Percentiles rank a stretch among this genome's conserved stretches.
These are phyloP conservation scores for Amanita polypyramis DNA, from an alignment of 768 basidiomycete genomes.

Conservation along the genomic window DNA sequence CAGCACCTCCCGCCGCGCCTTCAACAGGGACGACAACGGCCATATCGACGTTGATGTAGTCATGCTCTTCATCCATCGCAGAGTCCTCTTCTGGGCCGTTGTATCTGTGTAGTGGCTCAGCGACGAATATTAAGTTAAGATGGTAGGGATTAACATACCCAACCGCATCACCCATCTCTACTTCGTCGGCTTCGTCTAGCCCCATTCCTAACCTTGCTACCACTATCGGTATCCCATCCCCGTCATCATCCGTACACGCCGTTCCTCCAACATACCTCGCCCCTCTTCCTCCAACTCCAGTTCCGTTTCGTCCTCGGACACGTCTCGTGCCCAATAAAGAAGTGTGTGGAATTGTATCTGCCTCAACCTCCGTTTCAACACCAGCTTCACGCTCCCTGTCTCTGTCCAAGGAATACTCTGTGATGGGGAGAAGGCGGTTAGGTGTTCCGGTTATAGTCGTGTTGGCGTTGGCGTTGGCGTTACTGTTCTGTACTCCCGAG, in stretches of 20 bases:
- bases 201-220: slow-evolving; percentile 10
- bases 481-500: no score
- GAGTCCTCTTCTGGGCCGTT: not conserved
- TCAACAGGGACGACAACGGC: not conserved
- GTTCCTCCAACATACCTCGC: not conserved
- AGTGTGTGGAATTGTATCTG: slow-evolving; percentile 12
- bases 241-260: slow-evolving; percentile 3
- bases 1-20: not conserved
- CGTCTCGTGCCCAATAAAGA: not conserved
- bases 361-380: slow-evolving; percentile 30
- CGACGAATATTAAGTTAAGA: no score
- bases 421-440: not conserved
- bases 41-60: not conserved
- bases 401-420: no score
- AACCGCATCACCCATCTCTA: slow-evolving; percentile 10
- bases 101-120: not conserved
- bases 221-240: no score
- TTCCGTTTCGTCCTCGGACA: not conserved
- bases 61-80: not conserved
- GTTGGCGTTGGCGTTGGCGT: no score
- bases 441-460: no score
- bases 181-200: slow-evolving; percentile 14
- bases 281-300: not conserved
- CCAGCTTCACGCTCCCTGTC: no score
- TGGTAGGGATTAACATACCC: no score